Base-by-base conservation (phyloP, 2,329 filamentous ascomycete species). In the Penicillium italicum region DNA sequence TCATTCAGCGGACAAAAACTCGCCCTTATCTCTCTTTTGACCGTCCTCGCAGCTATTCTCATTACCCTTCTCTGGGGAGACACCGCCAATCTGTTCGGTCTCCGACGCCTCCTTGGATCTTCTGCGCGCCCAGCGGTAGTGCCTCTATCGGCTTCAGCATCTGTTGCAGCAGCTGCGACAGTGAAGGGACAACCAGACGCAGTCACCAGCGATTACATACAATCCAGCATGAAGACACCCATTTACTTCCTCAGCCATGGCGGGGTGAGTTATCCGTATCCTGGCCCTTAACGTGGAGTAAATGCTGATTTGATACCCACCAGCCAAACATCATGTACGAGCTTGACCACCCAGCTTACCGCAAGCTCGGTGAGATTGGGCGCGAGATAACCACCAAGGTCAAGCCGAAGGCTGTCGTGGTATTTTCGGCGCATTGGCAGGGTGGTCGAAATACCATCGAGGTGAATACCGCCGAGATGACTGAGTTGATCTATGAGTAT, bases 341-440 rank as follows among this genome's bases (percentile, higher is more conserved):
- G n/a, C 82, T 77, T 4, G 69, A 83, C 0, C 88, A 91, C 66
- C 85, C 86, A 1, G 88, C 84, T 10, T 89, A 87, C 64, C 69
- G 77, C 4, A 76, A 86, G 52, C 81, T 91, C 5, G 81, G 86
- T 62, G 70, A 78, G 24, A 85, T 90, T 50, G 88, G 88, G 40
- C 77, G 72, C 8, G 87, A 91, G 65, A 90, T 91, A 67, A 90
- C 86, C 0, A 76, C 81, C 28, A 82, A 84, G 58, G 83, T 90
- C 41, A 86, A 85, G 64, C 88, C 88, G 1, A 85, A 83, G 59
- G 89, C 87, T 2, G 80, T 91, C 16, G 84, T 91, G 1, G 85
- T 91, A 26, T 87, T 92, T 68, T 90, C 88, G 0, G 89, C 87
- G 1, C 88, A 92, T 71, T 91, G 89, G 88, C 85, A 89, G 73